phyloP scores from a whole-genome alignment of 179 eudicot genomes.

The Corrigiola litoralis region DNA sequence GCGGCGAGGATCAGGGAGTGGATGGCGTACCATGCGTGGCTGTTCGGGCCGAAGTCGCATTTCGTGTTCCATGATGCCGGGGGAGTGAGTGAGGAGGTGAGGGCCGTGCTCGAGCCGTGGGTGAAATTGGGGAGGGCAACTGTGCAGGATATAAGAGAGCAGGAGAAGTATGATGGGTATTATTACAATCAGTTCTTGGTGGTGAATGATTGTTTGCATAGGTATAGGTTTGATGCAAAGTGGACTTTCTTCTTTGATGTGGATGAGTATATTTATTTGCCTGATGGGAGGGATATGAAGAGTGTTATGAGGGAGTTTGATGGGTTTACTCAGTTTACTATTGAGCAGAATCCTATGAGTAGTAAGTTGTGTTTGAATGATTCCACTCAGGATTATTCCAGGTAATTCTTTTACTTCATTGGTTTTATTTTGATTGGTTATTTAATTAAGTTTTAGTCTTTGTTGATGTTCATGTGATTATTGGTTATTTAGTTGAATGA shows the following conservation, averaged over 20 bases:
- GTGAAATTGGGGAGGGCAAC: constrained; percentile 45
- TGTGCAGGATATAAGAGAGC: constrained; percentile 48
- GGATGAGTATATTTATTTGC: constrained; percentile 54
- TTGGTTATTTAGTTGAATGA: background rate
- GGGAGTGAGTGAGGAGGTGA: constrained; percentile 41
- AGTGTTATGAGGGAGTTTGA: constrained; percentile 35
- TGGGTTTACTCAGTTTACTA: constrained; percentile 48
- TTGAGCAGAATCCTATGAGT: constrained; percentile 63
- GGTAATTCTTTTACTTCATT: constrained; percentile 19
- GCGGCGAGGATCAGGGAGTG: constrained; percentile 51
- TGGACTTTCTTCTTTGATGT: constrained; percentile 65
- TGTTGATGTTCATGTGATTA: background rate
- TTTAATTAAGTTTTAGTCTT: background rate
- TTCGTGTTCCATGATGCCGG: constrained; percentile 70
- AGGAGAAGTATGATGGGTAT: constrained; percentile 57
- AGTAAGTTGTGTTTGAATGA: constrained; percentile 53
- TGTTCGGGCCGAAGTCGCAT: constrained; percentile 50
- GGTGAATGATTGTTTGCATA: constrained; percentile 63
- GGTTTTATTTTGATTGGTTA: background rate
- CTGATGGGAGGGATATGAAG: constrained; percentile 27
- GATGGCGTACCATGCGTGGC: constrained; percentile 59
- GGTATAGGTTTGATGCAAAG: constrained; percentile 43
- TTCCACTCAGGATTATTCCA: constrained; percentile 38
- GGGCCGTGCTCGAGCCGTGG: constrained; percentile 57
- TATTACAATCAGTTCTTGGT: constrained; percentile 61